Percentiles rank a stretch among this genome's conserved stretches.
Conservation (phyloP, 305 asterid species). For the Fraxinus sp. region DNA sequence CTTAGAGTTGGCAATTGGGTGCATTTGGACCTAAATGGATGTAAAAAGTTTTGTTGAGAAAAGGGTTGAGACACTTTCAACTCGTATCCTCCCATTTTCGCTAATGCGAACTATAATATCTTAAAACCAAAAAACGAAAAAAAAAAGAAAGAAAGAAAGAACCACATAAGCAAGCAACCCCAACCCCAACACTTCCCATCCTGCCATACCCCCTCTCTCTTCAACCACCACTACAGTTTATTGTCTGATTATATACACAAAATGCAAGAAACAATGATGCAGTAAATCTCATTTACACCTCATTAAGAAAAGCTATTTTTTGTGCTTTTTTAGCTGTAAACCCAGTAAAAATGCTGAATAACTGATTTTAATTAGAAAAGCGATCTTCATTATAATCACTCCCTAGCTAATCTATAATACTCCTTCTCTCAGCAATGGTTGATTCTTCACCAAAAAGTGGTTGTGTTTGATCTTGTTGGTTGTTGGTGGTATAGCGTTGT, state of each 20-base stretch:
- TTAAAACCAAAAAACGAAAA: neutral
- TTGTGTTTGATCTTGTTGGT: neutral
- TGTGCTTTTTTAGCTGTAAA: neutral
- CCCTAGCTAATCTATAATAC: neutral
- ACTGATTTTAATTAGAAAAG: neutral
- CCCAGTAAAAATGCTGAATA: neutral
- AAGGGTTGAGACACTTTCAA: neutral
- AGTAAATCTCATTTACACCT: neutral
- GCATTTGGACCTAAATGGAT: neutral
- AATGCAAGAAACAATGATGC: neutral
- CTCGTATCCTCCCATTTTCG: neutral
- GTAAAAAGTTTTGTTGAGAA: neutral
- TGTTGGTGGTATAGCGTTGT: neutral
- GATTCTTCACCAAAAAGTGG: neutral
- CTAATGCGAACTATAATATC: neutral
- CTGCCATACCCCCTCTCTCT: neutral
- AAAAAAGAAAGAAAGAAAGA: neutral
- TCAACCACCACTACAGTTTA: neutral
- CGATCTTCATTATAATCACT: neutral
- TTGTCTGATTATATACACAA: neutral
- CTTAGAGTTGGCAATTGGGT: neutral
- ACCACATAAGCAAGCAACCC: neutral
- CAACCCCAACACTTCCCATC: neutral
- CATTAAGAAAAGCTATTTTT: neutral
- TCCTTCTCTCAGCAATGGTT: neutral